A percentile compares a stretch with the other conserved stretches of the same genome.
Conservation (phyloP, 164 flowering plant genomes). For the Macadamia integrifolia region DNA sequence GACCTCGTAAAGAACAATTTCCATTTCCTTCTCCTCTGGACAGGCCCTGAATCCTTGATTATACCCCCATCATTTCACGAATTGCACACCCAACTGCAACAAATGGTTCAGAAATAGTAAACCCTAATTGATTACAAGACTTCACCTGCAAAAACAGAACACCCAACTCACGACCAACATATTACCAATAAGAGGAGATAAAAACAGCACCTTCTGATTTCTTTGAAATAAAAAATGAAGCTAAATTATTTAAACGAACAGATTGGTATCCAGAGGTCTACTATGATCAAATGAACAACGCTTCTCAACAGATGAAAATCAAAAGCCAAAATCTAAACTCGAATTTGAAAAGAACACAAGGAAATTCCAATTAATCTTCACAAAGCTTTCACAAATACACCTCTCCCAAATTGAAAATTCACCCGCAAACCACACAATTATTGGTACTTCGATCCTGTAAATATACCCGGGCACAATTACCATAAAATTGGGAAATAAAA, state of each 20-base stretch:
- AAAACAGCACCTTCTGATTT: neutral
- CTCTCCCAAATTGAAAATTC: too few relatives aligned
- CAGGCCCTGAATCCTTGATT: neutral
- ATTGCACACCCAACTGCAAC: neutral
- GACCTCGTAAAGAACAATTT: neutral
- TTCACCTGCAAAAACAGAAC: conserved; percentile 1
- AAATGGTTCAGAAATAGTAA: neutral
- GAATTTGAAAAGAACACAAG: neutral
- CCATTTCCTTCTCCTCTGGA: neutral
- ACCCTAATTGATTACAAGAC: neutral
- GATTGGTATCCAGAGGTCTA: neutral
- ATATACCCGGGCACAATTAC: too few relatives aligned
- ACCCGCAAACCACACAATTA: too few relatives aligned
- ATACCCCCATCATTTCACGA: neutral
- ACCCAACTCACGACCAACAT: neutral
- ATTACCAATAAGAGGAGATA: neutral
- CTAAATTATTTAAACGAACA: neutral
- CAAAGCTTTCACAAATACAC: neutral
- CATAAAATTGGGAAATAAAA: too few relatives aligned
- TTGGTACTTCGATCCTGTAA: too few relatives aligned
- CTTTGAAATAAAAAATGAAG: neutral
- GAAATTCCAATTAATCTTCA: neutral
- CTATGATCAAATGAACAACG: neutral
- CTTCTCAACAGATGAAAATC: neutral
- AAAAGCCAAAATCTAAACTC: neutral